Evolutionary conservation across 2,329 filamentous ascomycete genomes (phyloP).

Genomic region (Geoglossum cookeanum): DNA sequence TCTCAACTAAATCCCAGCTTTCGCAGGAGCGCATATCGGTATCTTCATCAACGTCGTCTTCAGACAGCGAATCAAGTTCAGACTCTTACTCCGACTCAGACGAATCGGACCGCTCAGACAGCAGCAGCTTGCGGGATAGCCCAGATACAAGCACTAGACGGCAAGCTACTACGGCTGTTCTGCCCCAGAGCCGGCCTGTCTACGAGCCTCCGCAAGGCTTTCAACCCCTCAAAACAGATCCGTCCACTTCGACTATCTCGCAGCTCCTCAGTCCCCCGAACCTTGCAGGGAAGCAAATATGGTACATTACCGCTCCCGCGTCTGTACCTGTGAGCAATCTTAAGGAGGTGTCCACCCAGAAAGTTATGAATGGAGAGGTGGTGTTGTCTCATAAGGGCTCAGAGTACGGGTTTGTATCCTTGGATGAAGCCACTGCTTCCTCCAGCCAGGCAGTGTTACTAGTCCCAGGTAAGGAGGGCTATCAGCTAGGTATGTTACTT

Average conservation of each 20-base stretch:
- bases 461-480: constrained; percentile 2
- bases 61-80: neutral
- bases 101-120: neutral
- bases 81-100: neutral
- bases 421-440: constrained; percentile 8
- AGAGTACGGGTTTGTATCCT: constrained; percentile 22
- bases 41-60: neutral
- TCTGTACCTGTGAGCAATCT: constrained; percentile 25
- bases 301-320: constrained; percentile 28
- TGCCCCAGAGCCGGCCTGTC: neutral
- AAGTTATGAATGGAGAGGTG: constrained; percentile 22
- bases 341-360: constrained; percentile 24
- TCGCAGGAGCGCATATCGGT: neutral
- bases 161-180: no score
- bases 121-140: neutral
- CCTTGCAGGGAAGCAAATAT: constrained; percentile 25
- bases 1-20: neutral
- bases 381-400: constrained; percentile 24
- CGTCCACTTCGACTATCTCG: constrained; percentile 6
- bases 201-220: constrained; percentile 2
- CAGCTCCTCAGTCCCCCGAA: constrained; percentile 20
- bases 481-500: neutral
- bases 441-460: neutral
- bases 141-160: neutral
- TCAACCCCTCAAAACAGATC: neutral